Evolutionary conservation across 148 eudicot genomes (phyloP), one percentile per base, ranked within the genome.

Genomic region (Amaranthus palmeri): DNA sequence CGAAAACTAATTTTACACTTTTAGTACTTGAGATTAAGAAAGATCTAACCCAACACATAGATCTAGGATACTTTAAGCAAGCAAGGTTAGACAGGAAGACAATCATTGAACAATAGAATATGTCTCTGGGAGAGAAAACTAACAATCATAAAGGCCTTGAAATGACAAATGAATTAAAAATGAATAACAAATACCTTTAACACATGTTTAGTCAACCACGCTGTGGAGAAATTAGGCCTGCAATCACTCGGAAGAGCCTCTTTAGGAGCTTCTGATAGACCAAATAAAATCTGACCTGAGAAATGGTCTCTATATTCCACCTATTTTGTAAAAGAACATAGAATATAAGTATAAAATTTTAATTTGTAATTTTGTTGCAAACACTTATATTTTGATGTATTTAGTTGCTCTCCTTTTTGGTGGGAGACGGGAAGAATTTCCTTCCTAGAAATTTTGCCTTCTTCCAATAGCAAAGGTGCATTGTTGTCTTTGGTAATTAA

Each of bases 201-300:
- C 78, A 68, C 77, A 72, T 88, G 83, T 80, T 86, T 87, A 51
- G 97, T 83, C 81, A 72, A 77, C 96, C 91, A 88, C 70, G 97
- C 99, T 77, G 85, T 80, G 76, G 84, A 74, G 45, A 96, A 96
- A 81, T 72, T 84, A 42, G 99, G 99, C 76, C 99, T 81, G 76
- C 96, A 96, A 69, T 90, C 85, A 85, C 68, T 79, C 17, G 99
- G 96, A 81, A 92, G 99, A 77, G 97, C 97, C 84, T 96, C 97
- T 55, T 86, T 81, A 36, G 97, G 99, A 49, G 90, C 96, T 82
- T 96, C 99, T 17, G 96, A 93, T 50, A 88, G 72, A 63, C 96
- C 97, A 70, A 74, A 72, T 76, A 72, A 79, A 11, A 78, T 81
- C 74, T 90, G 83, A 66, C 99, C 99, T 6, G 89, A 92, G 70